Percentiles rank a stretch among this genome's conserved stretches.
Conservation (phyloP, 2,329 filamentous ascomycete species). For the Hymenoscyphus linearis region DNA sequence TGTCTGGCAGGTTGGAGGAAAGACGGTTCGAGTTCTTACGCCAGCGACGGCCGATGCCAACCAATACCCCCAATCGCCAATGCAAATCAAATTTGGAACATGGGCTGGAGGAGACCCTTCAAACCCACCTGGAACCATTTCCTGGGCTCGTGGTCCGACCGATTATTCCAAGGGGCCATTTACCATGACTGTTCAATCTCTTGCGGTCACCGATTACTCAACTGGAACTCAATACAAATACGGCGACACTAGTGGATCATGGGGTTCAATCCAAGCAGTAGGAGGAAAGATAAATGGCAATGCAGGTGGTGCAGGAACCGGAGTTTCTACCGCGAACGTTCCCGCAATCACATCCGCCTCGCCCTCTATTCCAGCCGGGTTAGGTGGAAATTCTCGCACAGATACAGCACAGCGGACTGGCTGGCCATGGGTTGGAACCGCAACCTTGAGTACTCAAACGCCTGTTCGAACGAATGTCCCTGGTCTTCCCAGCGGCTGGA, state of each 20-base stretch:
- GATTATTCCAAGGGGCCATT: conserved; percentile 82
- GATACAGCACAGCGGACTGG: conserved; percentile 54
- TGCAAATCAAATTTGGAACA: conserved; percentile 86
- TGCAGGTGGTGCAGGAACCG: conserved; percentile 35
- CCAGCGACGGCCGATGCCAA: conserved; percentile 60
- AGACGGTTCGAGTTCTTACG: conserved; percentile 69
- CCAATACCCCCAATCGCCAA: conserved; percentile 92
- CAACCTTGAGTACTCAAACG: conserved; percentile 42
- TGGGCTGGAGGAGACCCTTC: conserved; percentile 83
- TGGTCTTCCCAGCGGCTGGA: conserved; percentile 73
- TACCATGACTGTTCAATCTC: conserved; percentile 73
- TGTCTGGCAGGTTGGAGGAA: conserved; percentile 79
- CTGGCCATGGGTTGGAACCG: conserved; percentile 62
- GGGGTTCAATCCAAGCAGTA: conserved; percentile 76
- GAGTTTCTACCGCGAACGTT: conserved; percentile 49
- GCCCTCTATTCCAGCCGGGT: conserved; percentile 64
- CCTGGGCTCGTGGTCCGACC: conserved; percentile 82
- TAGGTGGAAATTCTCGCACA: conserved; percentile 50
- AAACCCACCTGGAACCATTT: conserved; percentile 76
- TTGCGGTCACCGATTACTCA: conserved; percentile 84
- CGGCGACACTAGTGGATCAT: conserved; percentile 69
- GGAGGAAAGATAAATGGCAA: conserved; percentile 72
- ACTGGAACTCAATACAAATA: conserved; percentile 84
- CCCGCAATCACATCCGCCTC: conserved; percentile 57
- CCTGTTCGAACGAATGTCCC: conserved; percentile 36